Conservation (phyloP, 257 asterid species). For the Osmanthus fragrans region DNA sequence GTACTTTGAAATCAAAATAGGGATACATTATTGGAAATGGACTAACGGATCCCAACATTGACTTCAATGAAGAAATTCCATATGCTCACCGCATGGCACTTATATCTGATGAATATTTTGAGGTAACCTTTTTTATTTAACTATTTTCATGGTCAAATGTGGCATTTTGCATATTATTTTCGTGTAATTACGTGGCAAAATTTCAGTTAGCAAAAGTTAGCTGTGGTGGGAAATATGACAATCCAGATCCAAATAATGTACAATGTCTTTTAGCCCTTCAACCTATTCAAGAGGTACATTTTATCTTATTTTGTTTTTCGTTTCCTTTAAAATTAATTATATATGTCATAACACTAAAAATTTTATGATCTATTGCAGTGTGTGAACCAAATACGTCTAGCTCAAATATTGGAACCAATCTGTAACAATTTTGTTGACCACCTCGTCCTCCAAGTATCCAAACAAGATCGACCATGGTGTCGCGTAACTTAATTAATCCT, state of each 20-base stretch:
- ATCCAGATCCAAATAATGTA: constrained; percentile 35
- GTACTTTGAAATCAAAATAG: too few relatives aligned
- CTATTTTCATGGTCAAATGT: too few relatives aligned
- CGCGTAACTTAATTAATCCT: constrained; percentile 27
- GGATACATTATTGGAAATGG: too few relatives aligned
- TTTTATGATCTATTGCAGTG: constrained; percentile 31
- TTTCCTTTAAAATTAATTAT: neutral
- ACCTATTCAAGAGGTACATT: constrained; percentile 27
- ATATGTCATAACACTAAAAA: neutral
- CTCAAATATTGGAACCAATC: constrained; percentile 39
- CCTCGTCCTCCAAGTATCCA: constrained; percentile 18
- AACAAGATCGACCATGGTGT: constrained; percentile 26
- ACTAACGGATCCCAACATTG: too few relatives aligned
- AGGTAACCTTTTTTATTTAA: too few relatives aligned
- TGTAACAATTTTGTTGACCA: constrained; percentile 33
- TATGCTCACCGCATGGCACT: too few relatives aligned
- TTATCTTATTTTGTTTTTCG: neutral
- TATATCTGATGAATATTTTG: too few relatives aligned
- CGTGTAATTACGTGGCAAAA: too few relatives aligned
- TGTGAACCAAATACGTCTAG: neutral
- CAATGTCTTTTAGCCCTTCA: constrained; percentile 33
- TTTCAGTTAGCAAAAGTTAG: constrained; percentile 42
- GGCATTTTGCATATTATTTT: too few relatives aligned
- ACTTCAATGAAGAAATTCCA: too few relatives aligned
- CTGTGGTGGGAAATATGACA: constrained; percentile 41